Conservation (phyloP, 2,329 filamentous ascomycete species). For the Hymenoscyphus occultus region DNA sequence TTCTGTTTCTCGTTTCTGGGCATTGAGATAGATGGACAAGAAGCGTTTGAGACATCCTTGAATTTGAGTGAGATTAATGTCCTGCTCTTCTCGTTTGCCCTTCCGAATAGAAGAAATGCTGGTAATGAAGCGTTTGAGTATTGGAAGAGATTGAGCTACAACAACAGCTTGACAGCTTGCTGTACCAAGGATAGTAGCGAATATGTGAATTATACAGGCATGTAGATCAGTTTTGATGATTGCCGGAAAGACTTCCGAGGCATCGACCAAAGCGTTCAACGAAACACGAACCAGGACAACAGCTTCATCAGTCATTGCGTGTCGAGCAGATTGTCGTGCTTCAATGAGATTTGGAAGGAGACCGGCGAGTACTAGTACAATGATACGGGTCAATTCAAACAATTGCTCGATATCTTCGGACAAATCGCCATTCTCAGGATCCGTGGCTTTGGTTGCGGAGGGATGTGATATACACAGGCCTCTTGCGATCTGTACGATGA, state of each 20-base stretch:
- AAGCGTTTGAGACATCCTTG: slow-evolving; percentile 81
- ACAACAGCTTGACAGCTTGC: slow-evolving; percentile 83
- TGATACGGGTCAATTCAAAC: slow-evolving; percentile 94
- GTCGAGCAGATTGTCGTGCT: slow-evolving; percentile 57
- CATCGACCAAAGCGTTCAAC: slow-evolving; percentile 86
- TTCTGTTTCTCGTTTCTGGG: slow-evolving; percentile 70
- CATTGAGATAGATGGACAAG: slow-evolving; percentile 72
- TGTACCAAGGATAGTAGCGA: slow-evolving; percentile 86
- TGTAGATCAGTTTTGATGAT: slow-evolving; percentile 97
- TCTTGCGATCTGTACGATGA: slow-evolving; percentile 91
- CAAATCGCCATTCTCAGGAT: slow-evolving; percentile 70
- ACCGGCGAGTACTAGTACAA: slow-evolving; percentile 86
- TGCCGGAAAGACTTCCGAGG: slow-evolving; percentile 90
- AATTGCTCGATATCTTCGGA: slow-evolving; percentile 98
- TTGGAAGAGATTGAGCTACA: slow-evolving; percentile 84
- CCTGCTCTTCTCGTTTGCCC: slow-evolving; percentile 39
- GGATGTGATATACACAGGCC: slow-evolving; percentile 89
- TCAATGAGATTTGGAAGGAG: slow-evolving; percentile 80
- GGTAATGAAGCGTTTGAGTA: slow-evolving; percentile 84
- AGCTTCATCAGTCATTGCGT: slow-evolving; percentile 84
- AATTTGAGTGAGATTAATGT: slow-evolving; percentile 52
- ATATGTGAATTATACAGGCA: slow-evolving; percentile 95
- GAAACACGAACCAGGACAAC: slow-evolving; percentile 75
- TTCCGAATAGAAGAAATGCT: slow-evolving; percentile 59
- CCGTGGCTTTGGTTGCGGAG: slow-evolving; percentile 69